Evolutionary conservation across 352 stramenopile genomes (phyloP).

Genomic region (Pythium sukuiense): DNA sequence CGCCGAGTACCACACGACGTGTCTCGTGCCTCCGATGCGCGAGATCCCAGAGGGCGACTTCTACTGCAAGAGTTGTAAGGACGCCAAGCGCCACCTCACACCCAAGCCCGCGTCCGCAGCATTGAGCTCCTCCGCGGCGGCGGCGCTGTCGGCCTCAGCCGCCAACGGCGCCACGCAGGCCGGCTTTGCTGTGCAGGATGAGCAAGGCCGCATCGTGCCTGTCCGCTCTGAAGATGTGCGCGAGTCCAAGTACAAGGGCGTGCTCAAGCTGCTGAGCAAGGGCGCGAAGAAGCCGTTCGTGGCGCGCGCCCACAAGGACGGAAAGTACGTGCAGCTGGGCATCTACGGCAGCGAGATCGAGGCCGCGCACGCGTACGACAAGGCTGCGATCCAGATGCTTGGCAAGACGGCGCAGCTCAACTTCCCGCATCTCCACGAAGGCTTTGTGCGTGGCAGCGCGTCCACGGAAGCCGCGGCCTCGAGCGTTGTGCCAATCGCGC

Average conservation of each 20-base stretch:
- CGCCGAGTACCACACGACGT: conserved; percentile 87
- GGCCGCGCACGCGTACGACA: conserved; percentile 81
- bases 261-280: conserved; percentile 80
- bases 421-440: conserved; percentile 77
- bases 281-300: conserved; percentile 83
- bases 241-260: conserved; percentile 76
- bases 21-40: conserved; percentile 65
- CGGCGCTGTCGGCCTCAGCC: conserved; percentile 2
- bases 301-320: conserved; percentile 63
- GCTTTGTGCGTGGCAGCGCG: conserved; percentile 37
- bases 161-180: conserved; percentile 13
- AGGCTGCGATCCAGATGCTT: conserved; percentile 66
- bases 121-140: neutral
- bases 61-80: conserved; percentile 71
- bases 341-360: conserved; percentile 78
- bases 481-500: neutral
- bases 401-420: conserved; percentile 71
- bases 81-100: conserved; percentile 28
- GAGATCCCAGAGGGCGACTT: conserved; percentile 82
- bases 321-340: conserved; percentile 69
- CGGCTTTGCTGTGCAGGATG: conserved; percentile 27
- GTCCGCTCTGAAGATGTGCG: conserved; percentile 46
- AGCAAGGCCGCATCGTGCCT: conserved; percentile 27
- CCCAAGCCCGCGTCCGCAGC: neutral
- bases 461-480: conserved; percentile 3